These are phyloP conservation scores for Bryopsis sp. DNA, from an alignment of 139 green algal genomes.

Conservation along the genomic window DNA sequence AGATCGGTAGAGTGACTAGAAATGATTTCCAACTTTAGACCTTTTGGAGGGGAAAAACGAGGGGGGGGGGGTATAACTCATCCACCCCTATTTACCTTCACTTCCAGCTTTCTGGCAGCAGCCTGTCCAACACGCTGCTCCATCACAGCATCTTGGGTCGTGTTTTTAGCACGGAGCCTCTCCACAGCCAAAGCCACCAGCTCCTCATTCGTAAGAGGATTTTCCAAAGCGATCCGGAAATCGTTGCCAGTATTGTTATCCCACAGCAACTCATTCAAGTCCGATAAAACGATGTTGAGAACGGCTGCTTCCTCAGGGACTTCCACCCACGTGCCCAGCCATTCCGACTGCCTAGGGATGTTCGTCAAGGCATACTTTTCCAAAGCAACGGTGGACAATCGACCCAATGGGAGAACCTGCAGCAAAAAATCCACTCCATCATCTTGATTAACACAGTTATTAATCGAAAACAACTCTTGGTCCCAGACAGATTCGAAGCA, in stretches of 20 bases:
- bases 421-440: background rate
- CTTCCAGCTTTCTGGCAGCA: background rate
- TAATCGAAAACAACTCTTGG: no score
- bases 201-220: conserved; percentile 16
- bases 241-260: conserved; percentile 73
- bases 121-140: background rate
- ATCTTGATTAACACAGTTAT: no score
- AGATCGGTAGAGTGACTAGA: no score
- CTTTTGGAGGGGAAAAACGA: no score
- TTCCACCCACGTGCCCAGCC: conserved; percentile 43
- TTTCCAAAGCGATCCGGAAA: conserved; percentile 53
- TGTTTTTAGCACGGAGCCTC: background rate
- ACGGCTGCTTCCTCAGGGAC: conserved; percentile 44
- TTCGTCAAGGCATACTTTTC: conserved; percentile 23
- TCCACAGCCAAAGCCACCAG: conserved; percentile 8
- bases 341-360: conserved; percentile 31
- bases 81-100: background rate
- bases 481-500: no score
- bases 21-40: no score
- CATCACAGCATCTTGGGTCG: background rate
- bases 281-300: conserved; percentile 72
- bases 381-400: conserved; percentile 25
- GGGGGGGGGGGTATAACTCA: no score
- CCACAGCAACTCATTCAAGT: conserved; percentile 54
- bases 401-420: conserved; percentile 30